A percentile compares a stretch with the other conserved stretches of the same genome.
Conservation (phyloP, 495 filamentous ascomycete species). For the Chaetomium tenue region DNA sequence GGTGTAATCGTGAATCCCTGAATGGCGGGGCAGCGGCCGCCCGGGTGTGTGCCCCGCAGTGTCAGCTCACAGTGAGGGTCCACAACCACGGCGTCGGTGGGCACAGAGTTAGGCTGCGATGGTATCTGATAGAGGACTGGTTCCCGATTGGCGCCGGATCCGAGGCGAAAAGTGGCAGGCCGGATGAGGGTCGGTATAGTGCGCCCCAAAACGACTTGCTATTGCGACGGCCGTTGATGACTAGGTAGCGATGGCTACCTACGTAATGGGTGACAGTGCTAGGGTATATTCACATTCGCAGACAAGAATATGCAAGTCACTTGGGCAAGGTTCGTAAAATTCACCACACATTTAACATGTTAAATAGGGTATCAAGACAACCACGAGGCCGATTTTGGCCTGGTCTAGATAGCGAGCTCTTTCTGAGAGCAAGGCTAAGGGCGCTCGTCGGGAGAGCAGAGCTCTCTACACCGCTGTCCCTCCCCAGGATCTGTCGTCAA, state of each 20-base stretch:
- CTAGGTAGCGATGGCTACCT: too few relatives aligned
- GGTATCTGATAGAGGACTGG: neutral
- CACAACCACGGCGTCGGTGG: neutral
- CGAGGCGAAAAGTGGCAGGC: neutral
- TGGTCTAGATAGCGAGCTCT: slow-evolving; percentile 15
- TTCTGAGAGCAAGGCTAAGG: slow-evolving; percentile 4
- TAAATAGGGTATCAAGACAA: slow-evolving; percentile 5
- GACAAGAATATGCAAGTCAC: too few relatives aligned
- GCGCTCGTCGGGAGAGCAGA: slow-evolving; percentile 5
- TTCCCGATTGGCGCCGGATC: slow-evolving; percentile 4
- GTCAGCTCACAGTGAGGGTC: neutral
- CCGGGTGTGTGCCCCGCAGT: neutral
- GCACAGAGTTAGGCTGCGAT: neutral
- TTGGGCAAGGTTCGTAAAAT: neutral
- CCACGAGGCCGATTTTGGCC: slow-evolving; percentile 24
- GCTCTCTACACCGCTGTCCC: slow-evolving; percentile 6
- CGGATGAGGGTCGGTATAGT: neutral
- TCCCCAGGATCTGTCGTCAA: slow-evolving; percentile 21
- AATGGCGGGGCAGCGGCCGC: slow-evolving; percentile 6
- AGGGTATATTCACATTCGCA: too few relatives aligned
- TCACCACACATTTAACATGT: neutral
- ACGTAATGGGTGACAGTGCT: too few relatives aligned
- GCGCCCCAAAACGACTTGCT: neutral
- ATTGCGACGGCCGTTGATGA: too few relatives aligned
- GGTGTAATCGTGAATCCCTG: neutral